Evolutionary conservation across 306 rosid species (phyloP).

Genomic region (Trifolium pratense): DNA sequence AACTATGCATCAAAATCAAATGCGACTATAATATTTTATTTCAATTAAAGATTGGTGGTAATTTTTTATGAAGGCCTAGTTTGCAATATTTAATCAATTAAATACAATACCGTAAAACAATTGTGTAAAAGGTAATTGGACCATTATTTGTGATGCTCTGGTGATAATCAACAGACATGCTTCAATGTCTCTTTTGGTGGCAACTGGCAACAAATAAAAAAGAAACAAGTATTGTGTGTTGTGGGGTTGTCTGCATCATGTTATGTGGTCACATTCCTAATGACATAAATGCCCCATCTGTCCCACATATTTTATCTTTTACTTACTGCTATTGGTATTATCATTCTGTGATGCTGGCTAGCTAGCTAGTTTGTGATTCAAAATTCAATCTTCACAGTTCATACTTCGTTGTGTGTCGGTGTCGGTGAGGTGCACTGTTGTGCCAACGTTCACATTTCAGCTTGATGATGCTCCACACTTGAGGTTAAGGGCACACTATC

Average conservation of each 20-base stretch:
- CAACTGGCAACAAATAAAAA: background rate
- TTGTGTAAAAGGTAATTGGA: background rate
- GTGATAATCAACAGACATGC: background rate
- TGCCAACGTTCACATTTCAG: no score
- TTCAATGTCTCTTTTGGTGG: background rate
- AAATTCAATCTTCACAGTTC: background rate
- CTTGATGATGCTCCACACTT: background rate
- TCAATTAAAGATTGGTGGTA: no score
- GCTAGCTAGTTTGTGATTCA: background rate
- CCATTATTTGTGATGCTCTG: background rate
- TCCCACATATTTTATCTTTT: background rate
- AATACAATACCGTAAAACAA: no score
- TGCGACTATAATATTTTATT: background rate
- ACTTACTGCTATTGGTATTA: background rate
- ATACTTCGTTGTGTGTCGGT: constrained; percentile 4
- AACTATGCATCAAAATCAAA: no score
- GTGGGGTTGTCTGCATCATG: background rate
- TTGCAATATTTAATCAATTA: no score
- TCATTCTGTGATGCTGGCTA: background rate
- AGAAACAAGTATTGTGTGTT: background rate
- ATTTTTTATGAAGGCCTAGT: no score
- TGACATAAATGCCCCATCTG: constrained; percentile 10
- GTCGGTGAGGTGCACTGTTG: constrained; percentile 4
- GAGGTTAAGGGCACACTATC: background rate
- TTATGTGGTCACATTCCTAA: constrained; percentile 6